Conservation (phyloP, 352 stramenopile genomes). For the Pythium periplocum region DNA sequence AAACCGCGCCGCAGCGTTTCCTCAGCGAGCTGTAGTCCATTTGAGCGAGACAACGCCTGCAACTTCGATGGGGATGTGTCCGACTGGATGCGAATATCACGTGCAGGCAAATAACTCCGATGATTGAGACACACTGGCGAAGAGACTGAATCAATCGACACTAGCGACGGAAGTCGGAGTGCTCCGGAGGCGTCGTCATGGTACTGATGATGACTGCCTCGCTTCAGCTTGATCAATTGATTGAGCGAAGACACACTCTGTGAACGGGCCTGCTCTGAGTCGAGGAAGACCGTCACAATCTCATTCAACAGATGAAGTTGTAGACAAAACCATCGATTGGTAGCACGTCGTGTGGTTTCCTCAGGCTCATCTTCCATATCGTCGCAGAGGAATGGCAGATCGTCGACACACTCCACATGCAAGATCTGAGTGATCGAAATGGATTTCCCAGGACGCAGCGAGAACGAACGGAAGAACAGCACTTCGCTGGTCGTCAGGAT, state of each 20-base stretch:
- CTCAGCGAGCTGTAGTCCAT: background rate
- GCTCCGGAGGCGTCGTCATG: background rate
- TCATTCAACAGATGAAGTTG: slow-evolving; percentile 53
- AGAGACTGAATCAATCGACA: slow-evolving; percentile 5
- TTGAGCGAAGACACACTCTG: slow-evolving; percentile 27
- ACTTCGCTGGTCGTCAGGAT: slow-evolving; percentile 47
- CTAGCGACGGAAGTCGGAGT: slow-evolving; percentile 2
- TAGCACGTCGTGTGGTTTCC: slow-evolving; percentile 8
- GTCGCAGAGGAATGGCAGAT: slow-evolving; percentile 23
- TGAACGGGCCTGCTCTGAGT: slow-evolving; percentile 24
- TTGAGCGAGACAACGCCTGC: background rate
- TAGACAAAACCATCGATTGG: slow-evolving; percentile 42
- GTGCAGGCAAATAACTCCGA: slow-evolving; percentile 23
- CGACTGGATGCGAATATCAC: background rate
- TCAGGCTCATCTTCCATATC: slow-evolving; percentile 5
- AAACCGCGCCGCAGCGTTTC: slow-evolving; percentile 1
- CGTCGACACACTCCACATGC: slow-evolving; percentile 27
- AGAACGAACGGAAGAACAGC: slow-evolving; percentile 69
- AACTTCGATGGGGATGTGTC: background rate
- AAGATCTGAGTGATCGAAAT: slow-evolving; percentile 46
- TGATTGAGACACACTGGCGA: slow-evolving; percentile 53
- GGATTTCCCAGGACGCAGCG: slow-evolving; percentile 31
- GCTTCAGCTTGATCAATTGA: slow-evolving; percentile 25
- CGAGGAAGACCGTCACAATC: slow-evolving; percentile 55
- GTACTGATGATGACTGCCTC: background rate